Base-by-base conservation (phyloP, 2,329 filamentous ascomycete species). In the Pyrenophora tritici-repentis region DNA sequence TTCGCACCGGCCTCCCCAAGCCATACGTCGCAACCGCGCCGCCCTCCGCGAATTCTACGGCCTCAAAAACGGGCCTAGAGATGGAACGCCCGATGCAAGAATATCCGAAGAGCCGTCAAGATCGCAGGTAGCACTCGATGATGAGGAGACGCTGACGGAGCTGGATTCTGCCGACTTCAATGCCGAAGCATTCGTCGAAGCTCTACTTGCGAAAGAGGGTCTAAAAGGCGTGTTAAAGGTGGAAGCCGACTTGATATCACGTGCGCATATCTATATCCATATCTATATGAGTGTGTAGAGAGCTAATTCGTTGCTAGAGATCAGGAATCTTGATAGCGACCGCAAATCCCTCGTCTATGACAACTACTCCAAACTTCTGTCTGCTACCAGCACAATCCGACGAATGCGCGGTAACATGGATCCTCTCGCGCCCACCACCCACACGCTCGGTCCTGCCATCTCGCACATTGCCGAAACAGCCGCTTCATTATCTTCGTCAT, bases 271-370 rank as follows among this genome's bases (percentile, higher is more conserved):
- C 7, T 33, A 16, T 48, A 36, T 18, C 17, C 10, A 24, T 8
- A 24, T 16, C n/a, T 3, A 17, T n/a, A 8, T 4, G n/a, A 13
- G 36, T 2, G 20, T 3, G 2, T 5, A 3, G 6, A 8, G 4
- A 16, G 34, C 55, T 61, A 12, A 60, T 14, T 6, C 12, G 38
- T 13, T 12, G 1, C 20, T 6, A 60, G 93, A 97, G 76, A 93
- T 96, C 40, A 79, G 91, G 32, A 92, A 90, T 2, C 80, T 99
- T 14, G 94, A 97, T 67, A 93, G 93, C 18, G 94, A 99, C 80
- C 89, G 94, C 74, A 99, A 99, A 76, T 92, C 93, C 1, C 77
- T 99, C 55, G 94, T 99, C 4, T 99, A 99, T 73, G 93, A 99
- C 73, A 99, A 99, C 71, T 99, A 97, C 74, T 94, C 89, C 62